Conservation (phyloP, 192 early-diverging fungal genomes). For the Umbelopsis vinacea region DNA sequence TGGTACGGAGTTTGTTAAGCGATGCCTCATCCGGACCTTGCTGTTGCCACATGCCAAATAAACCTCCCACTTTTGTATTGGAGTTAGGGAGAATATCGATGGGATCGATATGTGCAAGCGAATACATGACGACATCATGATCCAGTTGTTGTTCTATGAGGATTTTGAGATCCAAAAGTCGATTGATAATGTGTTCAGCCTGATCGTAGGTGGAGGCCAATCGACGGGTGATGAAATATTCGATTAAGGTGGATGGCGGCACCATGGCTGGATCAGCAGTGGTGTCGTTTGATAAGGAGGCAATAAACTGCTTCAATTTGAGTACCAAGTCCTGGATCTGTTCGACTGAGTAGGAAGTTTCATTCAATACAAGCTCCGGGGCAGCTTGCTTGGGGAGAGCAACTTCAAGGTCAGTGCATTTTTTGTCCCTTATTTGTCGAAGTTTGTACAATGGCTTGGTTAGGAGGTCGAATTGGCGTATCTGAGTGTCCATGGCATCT, state of each 20-base stretch:
- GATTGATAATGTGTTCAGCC: background rate
- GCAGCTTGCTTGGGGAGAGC: background rate
- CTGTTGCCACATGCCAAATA: conserved; percentile 28
- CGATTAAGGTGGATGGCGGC: background rate
- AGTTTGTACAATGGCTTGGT: background rate
- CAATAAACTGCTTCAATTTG: background rate
- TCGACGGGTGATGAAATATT: background rate
- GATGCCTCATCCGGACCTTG: conserved; percentile 20
- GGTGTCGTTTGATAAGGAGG: background rate
- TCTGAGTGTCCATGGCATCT: conserved; percentile 20
- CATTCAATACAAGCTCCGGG: background rate
- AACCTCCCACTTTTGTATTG: conserved; percentile 41
- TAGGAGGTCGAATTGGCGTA: conserved; percentile 12
- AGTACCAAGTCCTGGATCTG: background rate
- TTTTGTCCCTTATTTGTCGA: background rate
- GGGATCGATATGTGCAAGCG: background rate
- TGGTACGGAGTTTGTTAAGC: conserved; percentile 48
- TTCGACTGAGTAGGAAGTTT: background rate
- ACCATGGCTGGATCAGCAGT: background rate
- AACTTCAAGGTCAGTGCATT: background rate
- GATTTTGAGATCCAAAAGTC: background rate
- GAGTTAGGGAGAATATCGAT: background rate
- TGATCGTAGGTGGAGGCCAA: background rate
- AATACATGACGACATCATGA: background rate
- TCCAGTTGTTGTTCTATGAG: background rate